Conservation (phyloP, 1,139 yeast genomes). For the Spencermartinsiella ligniputridi region DNA sequence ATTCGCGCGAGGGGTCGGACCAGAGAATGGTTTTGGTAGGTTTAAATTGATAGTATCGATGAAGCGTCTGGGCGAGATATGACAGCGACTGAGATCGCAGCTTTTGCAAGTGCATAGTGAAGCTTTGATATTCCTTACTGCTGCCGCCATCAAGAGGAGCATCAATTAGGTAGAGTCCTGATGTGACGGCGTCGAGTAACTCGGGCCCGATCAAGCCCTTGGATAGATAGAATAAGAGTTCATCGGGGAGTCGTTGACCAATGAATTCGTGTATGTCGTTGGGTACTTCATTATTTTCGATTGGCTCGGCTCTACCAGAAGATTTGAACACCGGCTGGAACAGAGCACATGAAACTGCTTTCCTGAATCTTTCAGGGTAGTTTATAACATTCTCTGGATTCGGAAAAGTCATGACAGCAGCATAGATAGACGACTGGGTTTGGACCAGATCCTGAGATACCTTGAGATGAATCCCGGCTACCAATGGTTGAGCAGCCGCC, state of each 20-base stretch:
- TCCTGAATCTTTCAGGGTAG: conserved; percentile 42
- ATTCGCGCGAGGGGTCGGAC: conserved; percentile 43
- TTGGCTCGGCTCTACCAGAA: conserved; percentile 66
- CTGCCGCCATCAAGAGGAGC: conserved; percentile 67
- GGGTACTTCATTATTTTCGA: conserved; percentile 48
- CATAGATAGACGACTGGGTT: conserved; percentile 44
- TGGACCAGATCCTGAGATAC: conserved; percentile 43
- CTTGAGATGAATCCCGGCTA: conserved; percentile 33
- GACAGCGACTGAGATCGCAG: conserved; percentile 59
- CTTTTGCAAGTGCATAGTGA: conserved; percentile 48
- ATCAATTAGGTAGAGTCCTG: conserved; percentile 59
- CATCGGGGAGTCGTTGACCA: conserved; percentile 85
- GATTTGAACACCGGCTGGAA: conserved; percentile 67
- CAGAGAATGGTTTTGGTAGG: conserved; percentile 45
- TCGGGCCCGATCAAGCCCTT: conserved; percentile 68
- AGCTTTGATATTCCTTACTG: conserved; percentile 52
- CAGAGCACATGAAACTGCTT: conserved; percentile 49
- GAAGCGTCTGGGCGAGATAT: conserved; percentile 65
- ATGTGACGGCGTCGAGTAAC: conserved; percentile 62
- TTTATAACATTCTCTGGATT: conserved; percentile 27
- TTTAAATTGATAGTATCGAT: conserved; percentile 82
- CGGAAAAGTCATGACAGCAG: conserved; percentile 28
- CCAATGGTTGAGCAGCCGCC: conserved; percentile 30
- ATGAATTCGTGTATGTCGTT: conserved; percentile 77
- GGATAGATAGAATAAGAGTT: conserved; percentile 74